Conservation (phyloP, 2,329 filamentous ascomycete genomes). For the Beauveria sp. region DNA sequence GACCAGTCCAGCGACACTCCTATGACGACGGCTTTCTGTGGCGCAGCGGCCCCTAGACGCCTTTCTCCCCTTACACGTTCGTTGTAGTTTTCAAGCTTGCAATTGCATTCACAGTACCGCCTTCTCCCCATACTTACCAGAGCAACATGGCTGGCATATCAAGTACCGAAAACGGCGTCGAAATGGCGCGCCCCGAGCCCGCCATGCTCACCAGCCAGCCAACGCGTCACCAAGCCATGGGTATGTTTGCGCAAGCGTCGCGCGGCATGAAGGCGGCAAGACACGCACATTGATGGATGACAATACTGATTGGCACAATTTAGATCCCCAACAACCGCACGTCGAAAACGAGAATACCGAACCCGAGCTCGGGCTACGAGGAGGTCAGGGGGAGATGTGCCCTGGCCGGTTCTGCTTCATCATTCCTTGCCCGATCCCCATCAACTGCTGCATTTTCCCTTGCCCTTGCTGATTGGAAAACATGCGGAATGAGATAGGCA, state of each 20-base stretch:
- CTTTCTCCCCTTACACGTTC: not conserved
- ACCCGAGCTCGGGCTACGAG: constrained; percentile 16
- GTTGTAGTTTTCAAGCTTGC: not conserved
- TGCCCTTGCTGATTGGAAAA: constrained; percentile 17
- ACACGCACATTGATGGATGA: not conserved
- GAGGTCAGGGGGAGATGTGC: constrained; percentile 22
- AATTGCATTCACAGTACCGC: not conserved
- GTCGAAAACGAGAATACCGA: constrained; percentile 13
- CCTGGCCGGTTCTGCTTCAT: constrained; percentile 31
- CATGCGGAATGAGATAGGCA: not conserved
- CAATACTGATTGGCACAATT: not conserved
- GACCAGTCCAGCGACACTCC: not conserved
- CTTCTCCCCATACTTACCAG: no score
- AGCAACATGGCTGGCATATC: not conserved
- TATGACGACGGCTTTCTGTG: not conserved
- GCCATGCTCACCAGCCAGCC: constrained; percentile 7
- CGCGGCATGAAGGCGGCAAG: not conserved
- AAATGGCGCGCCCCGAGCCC: not conserved
- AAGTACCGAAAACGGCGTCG: not conserved
- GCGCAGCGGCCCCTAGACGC: not conserved
- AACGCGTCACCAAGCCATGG: constrained; percentile 3
- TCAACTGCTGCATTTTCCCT: constrained; percentile 26
- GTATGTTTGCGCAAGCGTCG: not conserved
- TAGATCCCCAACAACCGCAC: constrained; percentile 17
- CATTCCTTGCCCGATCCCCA: constrained; percentile 29